A percentile compares a stretch with the other conserved stretches of the same genome.
Conservation (phyloP, 2,329 filamentous ascomycete genomes). For the Talaromyces rugulosus region DNA sequence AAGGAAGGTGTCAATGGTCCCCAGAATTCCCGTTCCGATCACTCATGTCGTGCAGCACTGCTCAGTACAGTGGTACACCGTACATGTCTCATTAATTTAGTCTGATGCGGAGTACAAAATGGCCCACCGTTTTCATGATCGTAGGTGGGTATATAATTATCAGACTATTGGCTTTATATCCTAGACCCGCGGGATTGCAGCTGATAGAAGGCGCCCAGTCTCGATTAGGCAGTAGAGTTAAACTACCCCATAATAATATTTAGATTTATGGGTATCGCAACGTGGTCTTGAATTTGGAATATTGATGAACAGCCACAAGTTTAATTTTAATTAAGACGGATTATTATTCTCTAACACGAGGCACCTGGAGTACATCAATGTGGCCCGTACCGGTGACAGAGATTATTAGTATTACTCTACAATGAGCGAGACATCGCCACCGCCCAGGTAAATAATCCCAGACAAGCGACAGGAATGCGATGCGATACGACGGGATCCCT, state of each 20-base stretch:
- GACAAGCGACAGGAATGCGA: not conserved
- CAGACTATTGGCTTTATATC: not conserved
- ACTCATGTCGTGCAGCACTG: not conserved
- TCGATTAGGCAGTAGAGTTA: not conserved
- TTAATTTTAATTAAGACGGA: not conserved
- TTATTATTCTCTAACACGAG: not conserved
- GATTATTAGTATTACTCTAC: not conserved
- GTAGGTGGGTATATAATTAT: not conserved
- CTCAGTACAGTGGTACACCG: too few species aligned
- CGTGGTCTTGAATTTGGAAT: not conserved
- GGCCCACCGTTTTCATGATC: not conserved
- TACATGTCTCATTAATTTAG: not conserved
- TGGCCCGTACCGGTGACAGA: not conserved
- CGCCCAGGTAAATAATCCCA: not conserved
- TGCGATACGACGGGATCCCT: not conserved
- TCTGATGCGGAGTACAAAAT: not conserved
- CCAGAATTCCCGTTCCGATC: not conserved
- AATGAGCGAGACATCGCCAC: too few species aligned
- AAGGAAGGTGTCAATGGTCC: not conserved
- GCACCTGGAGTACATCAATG: not conserved
- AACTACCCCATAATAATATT: not conserved
- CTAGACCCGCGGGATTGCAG: not conserved
- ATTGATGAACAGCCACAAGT: not conserved
- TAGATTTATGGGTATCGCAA: not conserved
- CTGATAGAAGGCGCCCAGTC: not conserved